Conservation (phyloP, 495 filamentous ascomycete genomes). For the Pyrenopolyporus hunteri region DNA sequence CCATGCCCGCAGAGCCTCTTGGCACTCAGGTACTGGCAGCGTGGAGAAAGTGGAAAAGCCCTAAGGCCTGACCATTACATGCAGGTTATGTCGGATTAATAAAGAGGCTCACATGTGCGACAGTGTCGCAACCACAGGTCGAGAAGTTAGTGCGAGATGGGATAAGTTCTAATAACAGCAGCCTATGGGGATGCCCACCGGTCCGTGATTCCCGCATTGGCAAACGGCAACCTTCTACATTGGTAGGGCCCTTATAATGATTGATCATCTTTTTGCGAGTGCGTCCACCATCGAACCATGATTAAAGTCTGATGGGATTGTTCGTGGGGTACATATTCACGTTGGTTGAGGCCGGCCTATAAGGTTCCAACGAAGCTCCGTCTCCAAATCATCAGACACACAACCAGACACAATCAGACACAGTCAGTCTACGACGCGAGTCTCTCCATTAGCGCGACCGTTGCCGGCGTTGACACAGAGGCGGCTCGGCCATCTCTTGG, state of each 20-base stretch:
- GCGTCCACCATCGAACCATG: constrained; percentile 20
- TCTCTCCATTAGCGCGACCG: constrained; percentile 4
- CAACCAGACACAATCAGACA: too few relatives aligned
- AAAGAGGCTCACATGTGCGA: constrained; percentile 18
- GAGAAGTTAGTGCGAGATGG: not conserved
- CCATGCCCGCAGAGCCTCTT: constrained; percentile 31
- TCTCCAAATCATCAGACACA: constrained; percentile 33
- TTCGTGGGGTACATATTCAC: constrained; percentile 35
- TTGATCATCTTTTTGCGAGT: constrained; percentile 5
- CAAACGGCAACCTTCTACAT: constrained; percentile 6
- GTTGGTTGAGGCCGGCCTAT: constrained; percentile 29
- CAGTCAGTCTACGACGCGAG: constrained; percentile 7
- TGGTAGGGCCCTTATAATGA: constrained; percentile 8
- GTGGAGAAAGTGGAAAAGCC: constrained; percentile 12
- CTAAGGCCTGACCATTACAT: not conserved
- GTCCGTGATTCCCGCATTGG: constrained; percentile 19
- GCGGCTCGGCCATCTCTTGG: constrained; percentile 21
- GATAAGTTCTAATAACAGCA: constrained; percentile 1
- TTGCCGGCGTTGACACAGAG: constrained; percentile 7
- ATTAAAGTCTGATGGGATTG: constrained; percentile 7
- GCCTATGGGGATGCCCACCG: constrained; percentile 30
- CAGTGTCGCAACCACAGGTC: not conserved
- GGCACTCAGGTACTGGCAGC: constrained; percentile 16
- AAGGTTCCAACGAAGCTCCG: not conserved
- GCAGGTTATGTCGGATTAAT: not conserved